Evolutionary conservation across 1,284 basidiomycete species (phyloP), one percentile per base, ranked within the genome.

Genomic region (Salmacisia buchloeana): DNA sequence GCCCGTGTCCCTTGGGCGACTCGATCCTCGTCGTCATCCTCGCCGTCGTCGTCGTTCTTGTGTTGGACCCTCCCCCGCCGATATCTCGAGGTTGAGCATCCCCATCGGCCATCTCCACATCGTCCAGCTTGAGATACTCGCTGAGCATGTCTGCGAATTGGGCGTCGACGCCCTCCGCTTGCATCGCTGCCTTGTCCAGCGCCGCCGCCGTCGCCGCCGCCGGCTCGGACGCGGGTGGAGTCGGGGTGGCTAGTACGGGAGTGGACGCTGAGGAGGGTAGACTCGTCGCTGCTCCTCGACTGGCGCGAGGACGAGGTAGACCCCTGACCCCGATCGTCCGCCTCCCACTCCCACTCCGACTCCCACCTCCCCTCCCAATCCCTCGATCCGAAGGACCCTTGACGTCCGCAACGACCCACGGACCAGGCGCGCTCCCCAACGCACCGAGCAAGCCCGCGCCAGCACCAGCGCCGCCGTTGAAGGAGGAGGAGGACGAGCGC

Each of bases 71-170:
- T n/a, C n/a, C n/a, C n/a, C n/a, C n/a, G n/a, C n/a, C n/a, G n/a
- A n/a, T n/a, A n/a, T n/a, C n/a, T n/a, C n/a, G n/a, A 43, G 7
- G 41, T n/a, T 21, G 41, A 18, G 15, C n/a, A n/a, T n/a, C n/a
- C n/a, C 18, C 41, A 18, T 33, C 27, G 4, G 31, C 29, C 49
- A 54, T 54, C 13, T 27, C 18, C 9, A 12, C 49, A 31, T 54
- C 49, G 10, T n/a, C n/a, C n/a, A 54, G 23, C 49, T 33, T 29
- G 1, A 54, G 49, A 33, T 31, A 54, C n/a, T 54, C 49, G 15
- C 29, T 27, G 12, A 54, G 29, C 49, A 54, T 54, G 49, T 54
- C 49, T 10, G 49, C 49, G 21, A 54, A 54, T 33, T 54, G 25
- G 15, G 18, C 18, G 31, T 54, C 49, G 49, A 54, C 29, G 27